These are phyloP conservation scores for Rhodocollybia butyracea DNA, from an alignment of 768 basidiomycete species.

Conservation along the genomic window DNA sequence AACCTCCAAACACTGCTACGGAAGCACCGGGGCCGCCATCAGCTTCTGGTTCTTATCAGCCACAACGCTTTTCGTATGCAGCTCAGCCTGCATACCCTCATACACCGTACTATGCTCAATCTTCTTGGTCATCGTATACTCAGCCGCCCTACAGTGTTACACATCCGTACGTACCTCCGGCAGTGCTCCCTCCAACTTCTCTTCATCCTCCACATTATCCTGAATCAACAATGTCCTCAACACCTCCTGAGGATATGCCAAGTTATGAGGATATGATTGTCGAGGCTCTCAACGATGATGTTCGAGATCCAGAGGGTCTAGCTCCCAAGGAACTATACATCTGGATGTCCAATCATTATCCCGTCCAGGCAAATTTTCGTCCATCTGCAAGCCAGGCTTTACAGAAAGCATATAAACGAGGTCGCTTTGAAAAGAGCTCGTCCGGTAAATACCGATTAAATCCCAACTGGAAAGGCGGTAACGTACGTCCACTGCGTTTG, in stretches of 20 bases:
- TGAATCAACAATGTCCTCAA: slow-evolving; percentile 10
- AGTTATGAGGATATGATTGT: slow-evolving; percentile 93
- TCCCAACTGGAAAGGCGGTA: slow-evolving; percentile 77
- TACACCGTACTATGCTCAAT: slow-evolving; percentile 54
- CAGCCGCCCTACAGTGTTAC: slow-evolving; percentile 20
- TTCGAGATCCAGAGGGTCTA: slow-evolving; percentile 64
- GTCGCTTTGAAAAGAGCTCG: slow-evolving; percentile 73
- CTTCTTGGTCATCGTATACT: slow-evolving; percentile 31
- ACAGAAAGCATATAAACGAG: slow-evolving; percentile 82
- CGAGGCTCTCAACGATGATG: slow-evolving; percentile 65
- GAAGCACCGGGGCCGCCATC: slow-evolving; percentile 4
- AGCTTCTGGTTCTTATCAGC: slow-evolving; percentile 8
- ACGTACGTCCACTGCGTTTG: slow-evolving; percentile 43
- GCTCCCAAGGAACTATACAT: slow-evolving; percentile 81
- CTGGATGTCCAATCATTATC: slow-evolving; percentile 83
- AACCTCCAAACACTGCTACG: background rate
- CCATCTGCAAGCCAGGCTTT: slow-evolving; percentile 88
- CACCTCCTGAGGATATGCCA: slow-evolving; percentile 55
- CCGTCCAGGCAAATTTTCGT: slow-evolving; percentile 84
- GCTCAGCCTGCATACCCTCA: slow-evolving; percentile 59
- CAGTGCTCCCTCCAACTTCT: slow-evolving; percentile 12
- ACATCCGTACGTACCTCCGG: slow-evolving; percentile 25
- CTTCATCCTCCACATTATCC: slow-evolving; percentile 15
- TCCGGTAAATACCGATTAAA: slow-evolving; percentile 76
- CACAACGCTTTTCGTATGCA: slow-evolving; percentile 17